Percentiles rank a stretch among this genome's conserved stretches.
Conservation (phyloP, 1,284 basidiomycete genomes). For the Tilletia horrida region DNA sequence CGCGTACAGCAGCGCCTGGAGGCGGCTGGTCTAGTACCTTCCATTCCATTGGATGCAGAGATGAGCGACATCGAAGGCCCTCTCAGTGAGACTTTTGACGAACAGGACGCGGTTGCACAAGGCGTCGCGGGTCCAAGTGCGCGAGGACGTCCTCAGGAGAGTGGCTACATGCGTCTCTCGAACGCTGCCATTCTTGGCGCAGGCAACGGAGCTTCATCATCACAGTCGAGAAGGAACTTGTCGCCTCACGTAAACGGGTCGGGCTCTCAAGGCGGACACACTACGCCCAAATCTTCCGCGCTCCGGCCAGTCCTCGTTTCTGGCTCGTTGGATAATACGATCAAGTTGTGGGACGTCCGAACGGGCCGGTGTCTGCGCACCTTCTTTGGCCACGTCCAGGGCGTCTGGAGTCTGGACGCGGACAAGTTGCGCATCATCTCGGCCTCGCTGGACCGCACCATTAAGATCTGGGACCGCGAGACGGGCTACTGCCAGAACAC, state of each 20-base stretch:
- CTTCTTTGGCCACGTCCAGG: constrained; percentile 87
- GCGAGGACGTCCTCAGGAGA: background rate
- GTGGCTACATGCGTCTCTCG: constrained; percentile 3
- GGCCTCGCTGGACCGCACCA: constrained; percentile 85
- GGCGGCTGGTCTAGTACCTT: constrained; percentile 43
- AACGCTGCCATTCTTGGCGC: background rate
- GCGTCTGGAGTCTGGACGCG: constrained; percentile 90
- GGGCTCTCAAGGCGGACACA: too few relatives aligned
- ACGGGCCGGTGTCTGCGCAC: constrained; percentile 75
- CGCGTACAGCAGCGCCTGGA: constrained; percentile 42
- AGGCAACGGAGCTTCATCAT: too few relatives aligned
- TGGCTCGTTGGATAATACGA: constrained; percentile 89
- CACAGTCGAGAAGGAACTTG: too few relatives aligned
- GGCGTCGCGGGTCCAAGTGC: background rate
- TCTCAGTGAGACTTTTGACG: constrained; percentile 8
- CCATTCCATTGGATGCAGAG: constrained; percentile 45
- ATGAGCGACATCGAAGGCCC: constrained; percentile 46
- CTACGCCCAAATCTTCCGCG: constrained; percentile 1
- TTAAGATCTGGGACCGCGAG: constrained; percentile 86
- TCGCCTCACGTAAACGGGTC: too few relatives aligned
- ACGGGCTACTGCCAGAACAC: constrained; percentile 83
- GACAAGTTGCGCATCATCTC: constrained; percentile 89
- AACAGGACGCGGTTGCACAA: background rate
- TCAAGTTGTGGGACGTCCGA: constrained; percentile 94
- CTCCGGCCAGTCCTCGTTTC: constrained; percentile 70